These are phyloP conservation scores for Populus tomentosa DNA, from an alignment of 441 rosid genomes.

Conservation along the genomic window DNA sequence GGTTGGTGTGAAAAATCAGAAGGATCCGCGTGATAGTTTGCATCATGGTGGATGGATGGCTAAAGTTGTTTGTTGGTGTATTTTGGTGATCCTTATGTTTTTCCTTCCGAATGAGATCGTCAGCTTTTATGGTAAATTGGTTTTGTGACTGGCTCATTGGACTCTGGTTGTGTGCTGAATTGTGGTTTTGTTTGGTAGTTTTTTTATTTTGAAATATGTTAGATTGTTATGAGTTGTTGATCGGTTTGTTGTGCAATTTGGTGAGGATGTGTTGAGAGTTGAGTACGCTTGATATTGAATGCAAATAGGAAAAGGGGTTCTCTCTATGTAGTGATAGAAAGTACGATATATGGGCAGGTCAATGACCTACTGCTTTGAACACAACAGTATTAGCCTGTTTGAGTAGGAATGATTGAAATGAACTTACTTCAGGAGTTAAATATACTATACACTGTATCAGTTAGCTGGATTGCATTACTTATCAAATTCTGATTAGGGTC, in stretches of 20 bases:
- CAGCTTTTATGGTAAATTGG: constrained; percentile 66
- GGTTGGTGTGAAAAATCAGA: constrained; percentile 88
- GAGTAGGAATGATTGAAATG: background rate
- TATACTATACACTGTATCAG: background rate
- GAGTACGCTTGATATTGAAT: background rate
- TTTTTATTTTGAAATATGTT: no score
- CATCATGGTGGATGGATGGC: constrained; percentile 99
- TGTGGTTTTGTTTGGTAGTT: background rate
- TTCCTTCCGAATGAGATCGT: constrained; percentile 85
- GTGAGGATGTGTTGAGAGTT: background rate
- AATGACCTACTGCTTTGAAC: background rate
- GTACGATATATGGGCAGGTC: background rate
- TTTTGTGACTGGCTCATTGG: background rate
- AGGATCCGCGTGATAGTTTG: constrained; percentile 86
- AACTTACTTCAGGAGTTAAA: background rate
- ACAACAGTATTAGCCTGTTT: background rate
- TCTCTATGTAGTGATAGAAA: background rate
- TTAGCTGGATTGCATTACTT: background rate
- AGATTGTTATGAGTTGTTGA: background rate
- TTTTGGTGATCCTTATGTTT: constrained; percentile 81
- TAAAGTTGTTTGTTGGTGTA: constrained; percentile 76
- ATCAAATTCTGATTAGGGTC: background rate
- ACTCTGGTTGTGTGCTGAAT: no score
- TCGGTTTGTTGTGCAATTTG: background rate
- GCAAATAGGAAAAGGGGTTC: background rate